Percentiles rank a stretch among this genome's conserved stretches.
These are phyloP conservation scores for Coniochaeta sp. DNA, from an alignment of 2,329 filamentous ascomycete species.

Conservation along the genomic window DNA sequence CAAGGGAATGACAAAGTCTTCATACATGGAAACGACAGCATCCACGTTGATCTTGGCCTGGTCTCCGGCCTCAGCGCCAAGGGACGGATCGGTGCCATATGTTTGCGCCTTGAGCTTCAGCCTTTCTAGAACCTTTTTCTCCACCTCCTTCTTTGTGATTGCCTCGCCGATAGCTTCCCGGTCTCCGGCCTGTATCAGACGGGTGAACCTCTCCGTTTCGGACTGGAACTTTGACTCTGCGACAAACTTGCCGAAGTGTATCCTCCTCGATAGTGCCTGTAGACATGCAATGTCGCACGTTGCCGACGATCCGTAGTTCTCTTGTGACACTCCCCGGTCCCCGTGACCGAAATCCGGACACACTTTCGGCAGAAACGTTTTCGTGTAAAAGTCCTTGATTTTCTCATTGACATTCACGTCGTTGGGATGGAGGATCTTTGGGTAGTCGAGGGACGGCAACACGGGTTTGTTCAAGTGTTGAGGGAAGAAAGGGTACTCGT, in stretches of 20 bases:
- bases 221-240: constrained; percentile 91
- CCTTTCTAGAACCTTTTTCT: constrained; percentile 84
- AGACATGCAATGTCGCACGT: constrained; percentile 86
- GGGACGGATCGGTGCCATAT: constrained; percentile 83
- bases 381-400: constrained; percentile 80
- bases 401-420: constrained; percentile 82
- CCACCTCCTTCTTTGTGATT: constrained; percentile 84
- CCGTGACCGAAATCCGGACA: constrained; percentile 71
- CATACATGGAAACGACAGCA: constrained; percentile 84
- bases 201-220: constrained; percentile 73
- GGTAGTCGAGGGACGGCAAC: constrained; percentile 82
- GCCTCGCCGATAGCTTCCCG: constrained; percentile 75
- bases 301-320: constrained; percentile 92
- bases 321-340: constrained; percentile 77
- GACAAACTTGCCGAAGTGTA: constrained; percentile 98
- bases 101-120: constrained; percentile 84
- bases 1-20: constrained; percentile 87
- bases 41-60: constrained; percentile 83
- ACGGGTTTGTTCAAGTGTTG: constrained; percentile 71
- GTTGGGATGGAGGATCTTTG: constrained; percentile 79
- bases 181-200: constrained; percentile 75
- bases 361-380: constrained; percentile 73
- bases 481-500: constrained; percentile 97
- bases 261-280: constrained; percentile 81
- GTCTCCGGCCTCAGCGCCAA: constrained; percentile 43